A percentile compares a stretch with the other conserved stretches of the same genome.
Conservation (phyloP, 306 rosid species). For the Aeschynomene evenia region DNA sequence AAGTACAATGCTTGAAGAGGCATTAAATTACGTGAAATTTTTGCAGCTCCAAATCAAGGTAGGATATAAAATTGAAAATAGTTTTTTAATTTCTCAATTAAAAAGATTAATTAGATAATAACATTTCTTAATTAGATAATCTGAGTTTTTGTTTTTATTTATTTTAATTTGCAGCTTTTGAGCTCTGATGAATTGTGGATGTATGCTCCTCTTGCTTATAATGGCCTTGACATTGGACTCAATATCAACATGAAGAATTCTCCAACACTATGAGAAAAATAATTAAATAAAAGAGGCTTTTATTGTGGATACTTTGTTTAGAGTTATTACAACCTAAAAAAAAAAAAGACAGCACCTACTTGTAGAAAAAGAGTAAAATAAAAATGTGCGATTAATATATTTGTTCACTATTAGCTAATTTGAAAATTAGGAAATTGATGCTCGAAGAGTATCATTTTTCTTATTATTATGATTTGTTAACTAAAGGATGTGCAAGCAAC, state of each 20-base stretch:
- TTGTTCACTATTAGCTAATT: constrained; percentile 31
- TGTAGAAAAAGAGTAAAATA: background rate
- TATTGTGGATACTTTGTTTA: background rate
- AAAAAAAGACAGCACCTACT: constrained; percentile 15
- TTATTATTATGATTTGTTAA: too few relatives aligned
- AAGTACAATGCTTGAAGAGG: constrained; percentile 98
- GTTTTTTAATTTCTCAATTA: too few relatives aligned
- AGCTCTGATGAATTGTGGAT: constrained; percentile 96
- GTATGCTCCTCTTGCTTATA: constrained; percentile 91
- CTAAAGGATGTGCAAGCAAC: too few relatives aligned
- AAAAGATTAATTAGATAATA: too few relatives aligned
- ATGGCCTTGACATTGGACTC: constrained; percentile 84
- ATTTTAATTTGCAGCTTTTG: constrained; percentile 76
- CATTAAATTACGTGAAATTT: constrained; percentile 87
- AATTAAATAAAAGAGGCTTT: too few relatives aligned
- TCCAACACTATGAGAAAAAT: constrained; percentile 43
- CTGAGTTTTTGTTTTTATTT: too few relatives aligned
- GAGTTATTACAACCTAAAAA: background rate
- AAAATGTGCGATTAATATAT: constrained; percentile 8
- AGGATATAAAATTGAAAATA: constrained; percentile 30
- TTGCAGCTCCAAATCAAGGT: constrained; percentile 95
- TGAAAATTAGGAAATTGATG: constrained; percentile 36
- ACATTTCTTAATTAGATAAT: too few relatives aligned
- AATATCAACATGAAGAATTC: constrained; percentile 44
- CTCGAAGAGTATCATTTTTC: constrained; percentile 38